Evolutionary conservation across 1,284 basidiomycete genomes (phyloP).

Genomic region (Golubevia pallescens): DNA sequence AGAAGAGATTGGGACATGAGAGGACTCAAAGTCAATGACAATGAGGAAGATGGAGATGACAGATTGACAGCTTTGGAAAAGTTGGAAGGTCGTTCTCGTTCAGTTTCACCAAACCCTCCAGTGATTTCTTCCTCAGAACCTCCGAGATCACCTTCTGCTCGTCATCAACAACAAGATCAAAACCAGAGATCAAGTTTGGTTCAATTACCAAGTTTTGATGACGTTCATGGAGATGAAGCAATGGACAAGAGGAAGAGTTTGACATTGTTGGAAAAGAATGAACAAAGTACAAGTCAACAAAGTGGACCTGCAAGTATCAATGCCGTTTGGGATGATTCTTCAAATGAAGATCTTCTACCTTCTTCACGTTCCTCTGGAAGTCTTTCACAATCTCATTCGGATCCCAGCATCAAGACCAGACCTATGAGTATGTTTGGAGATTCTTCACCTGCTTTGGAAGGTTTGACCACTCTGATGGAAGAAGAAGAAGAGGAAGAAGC

Average conservation of each 20-base stretch:
- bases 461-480: conserved; percentile 44
- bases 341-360: neutral
- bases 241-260: conserved; percentile 22
- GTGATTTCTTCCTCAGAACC: neutral
- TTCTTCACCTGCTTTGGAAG: conserved; percentile 25
- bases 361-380: neutral
- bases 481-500: conserved; percentile 51
- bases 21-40: neutral
- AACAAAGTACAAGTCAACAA: conserved; percentile 10
- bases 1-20: neutral
- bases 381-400: neutral
- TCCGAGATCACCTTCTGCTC: neutral
- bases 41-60: conserved; percentile 20
- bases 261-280: conserved; percentile 21
- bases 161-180: neutral
- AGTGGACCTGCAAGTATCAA: neutral
- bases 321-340: neutral
- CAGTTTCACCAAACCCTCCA: neutral
- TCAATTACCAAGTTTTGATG: conserved; percentile 48
- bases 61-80: conserved; percentile 52
- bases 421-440: conserved; percentile 33
- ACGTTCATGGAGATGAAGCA: conserved; percentile 31
- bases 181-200: conserved; percentile 33
- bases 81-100: conserved; percentile 33
- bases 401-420: conserved; percentile 20